Evolutionary conservation across 139 green algal species (phyloP), one percentile per base, ranked within the genome.

Genomic region (Coelastrella sp.): DNA sequence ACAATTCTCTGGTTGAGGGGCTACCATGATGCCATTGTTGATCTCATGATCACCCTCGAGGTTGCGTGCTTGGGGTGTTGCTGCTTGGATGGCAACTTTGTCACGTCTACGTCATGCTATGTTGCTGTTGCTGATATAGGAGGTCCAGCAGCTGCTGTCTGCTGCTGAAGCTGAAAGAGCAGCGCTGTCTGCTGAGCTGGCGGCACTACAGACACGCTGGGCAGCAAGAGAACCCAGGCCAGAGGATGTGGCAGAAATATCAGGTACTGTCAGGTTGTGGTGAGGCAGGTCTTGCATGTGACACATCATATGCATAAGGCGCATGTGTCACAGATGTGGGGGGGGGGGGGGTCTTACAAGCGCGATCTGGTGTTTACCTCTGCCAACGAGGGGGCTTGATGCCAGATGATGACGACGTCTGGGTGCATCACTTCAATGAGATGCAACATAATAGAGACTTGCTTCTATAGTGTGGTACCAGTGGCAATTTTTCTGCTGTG

Each of bases 241-340:
- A 19, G 90, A 94, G 41, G 91, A 94, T 63, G 60, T 94, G 4
- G 73, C 60, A 37, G 66, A 45, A 0, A 92, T 94, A n/a, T 19
- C 53, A 64, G 53, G 53, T 64, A 27, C 3, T 64, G 2, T 3
- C 1, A 57, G 45, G 45, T 57, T 57, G 1, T 23, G 11, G 15
- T 13, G 11, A 13, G 1, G 45, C 45, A 57, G 45, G 45, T 23
- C 45, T 11, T 21, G 45, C n/a, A n/a, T n/a, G n/a, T n/a, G n/a
- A n/a, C n/a, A n/a, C n/a, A n/a, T n/a, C n/a, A n/a, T n/a, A n/a
- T n/a, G n/a, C n/a, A n/a, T n/a, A n/a, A n/a, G n/a, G n/a, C n/a
- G n/a, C n/a, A n/a, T n/a, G n/a, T n/a, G n/a, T n/a, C n/a, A n/a
- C n/a, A n/a, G n/a, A n/a, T n/a, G n/a, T n/a, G n/a, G n/a, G n/a